Percentiles rank a stretch among this genome's conserved stretches.
phyloP scores from a whole-genome alignment of 2,329 filamentous ascomycete species.

The Clarireedia paspali region DNA sequence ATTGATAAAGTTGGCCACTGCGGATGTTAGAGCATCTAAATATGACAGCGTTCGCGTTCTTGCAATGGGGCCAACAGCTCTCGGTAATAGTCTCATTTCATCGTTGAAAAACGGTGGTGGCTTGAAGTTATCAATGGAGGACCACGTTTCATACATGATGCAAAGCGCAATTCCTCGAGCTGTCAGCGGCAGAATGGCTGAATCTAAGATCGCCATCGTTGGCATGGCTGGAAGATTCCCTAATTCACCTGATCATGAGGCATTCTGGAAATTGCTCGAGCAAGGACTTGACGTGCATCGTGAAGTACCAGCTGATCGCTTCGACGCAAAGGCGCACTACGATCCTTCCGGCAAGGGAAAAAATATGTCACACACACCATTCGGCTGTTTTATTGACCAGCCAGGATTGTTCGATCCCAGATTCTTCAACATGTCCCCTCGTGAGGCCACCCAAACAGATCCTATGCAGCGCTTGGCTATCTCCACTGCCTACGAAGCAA shows the following conservation, averaged over 20 bases:
- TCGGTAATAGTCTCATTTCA: conserved; percentile 10
- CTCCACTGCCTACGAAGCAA: conserved; percentile 67
- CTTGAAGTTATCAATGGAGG: conserved; percentile 14
- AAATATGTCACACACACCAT: conserved; percentile 69
- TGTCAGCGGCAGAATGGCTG: conserved; percentile 9
- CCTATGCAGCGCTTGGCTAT: conserved; percentile 71
- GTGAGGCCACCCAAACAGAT: conserved; percentile 70
- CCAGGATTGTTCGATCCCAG: conserved; percentile 68
- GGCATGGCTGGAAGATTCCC: conserved; percentile 75
- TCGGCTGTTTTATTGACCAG: conserved; percentile 62
- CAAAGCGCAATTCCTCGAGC: conserved; percentile 13
- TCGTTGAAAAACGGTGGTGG: conserved; percentile 2
- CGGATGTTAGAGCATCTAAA: conserved; percentile 8
- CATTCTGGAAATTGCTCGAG: conserved; percentile 67
- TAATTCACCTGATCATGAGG: conserved; percentile 60
- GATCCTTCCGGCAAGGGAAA: conserved; percentile 64
- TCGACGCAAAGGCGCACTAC: conserved; percentile 62
- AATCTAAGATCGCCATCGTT: conserved; percentile 55
- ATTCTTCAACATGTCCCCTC: conserved; percentile 80
- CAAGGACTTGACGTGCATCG: conserved; percentile 68
- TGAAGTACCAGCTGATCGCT: conserved; percentile 48
- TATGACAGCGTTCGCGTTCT: conserved; percentile 13
- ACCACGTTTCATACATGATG: conserved; percentile 12
- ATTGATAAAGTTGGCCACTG: conserved; percentile 11
- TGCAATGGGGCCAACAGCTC: conserved; percentile 19